Base-by-base conservation (phyloP, 73 alveolate genomes). In the Stentor roeselii region DNA sequence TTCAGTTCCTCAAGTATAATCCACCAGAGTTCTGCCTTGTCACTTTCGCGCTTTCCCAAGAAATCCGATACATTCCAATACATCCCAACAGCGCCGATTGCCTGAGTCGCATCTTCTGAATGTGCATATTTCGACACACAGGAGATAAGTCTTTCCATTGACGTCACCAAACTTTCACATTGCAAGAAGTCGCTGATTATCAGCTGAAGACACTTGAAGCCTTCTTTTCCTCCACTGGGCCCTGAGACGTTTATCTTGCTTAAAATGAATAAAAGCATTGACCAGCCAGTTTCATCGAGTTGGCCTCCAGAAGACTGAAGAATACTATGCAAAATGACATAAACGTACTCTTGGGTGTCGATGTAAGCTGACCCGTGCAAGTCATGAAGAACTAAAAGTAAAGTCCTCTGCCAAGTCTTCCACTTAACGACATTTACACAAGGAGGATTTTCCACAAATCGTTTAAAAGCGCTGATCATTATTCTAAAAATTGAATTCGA, bases 11-110 rank as follows among this genome's bases (percentile, higher is more conserved):
- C 92, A 39, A 86, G 37, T 59, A 50, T 50, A 50, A 50, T 50
- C 67, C 67, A 50, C 67, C 67, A 50, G 30, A 50, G 21, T 6
- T 50, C 67, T 6, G 21, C 67, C 67, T 50, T 6, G 30, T 50
- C 67, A 11, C 21, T 50, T 11, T 21, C 67, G 6, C 6, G 6
- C 21, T 50, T 50, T 21, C 88, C 90, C 3, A 85, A 82, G 27
- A 67, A 86, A 42, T 90, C 96, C 3, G 96, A 86, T 36, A 90
- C 37, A 39, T 84, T 88, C 86, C 91, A 78, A 34, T 86, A 85
- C 93, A 88, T 88, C 2, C 92, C 93, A 2, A 90, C 90, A 31
- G 93, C 84, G 3, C 90, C 89, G 36, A 90, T 39, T 31, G 89
- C 75, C 83, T 87, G 85, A 60, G 84, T 90, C 36, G 88, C 61